phyloP scores from a whole-genome alignment of 768 basidiomycete species.

The Serendipita vermifera region DNA sequence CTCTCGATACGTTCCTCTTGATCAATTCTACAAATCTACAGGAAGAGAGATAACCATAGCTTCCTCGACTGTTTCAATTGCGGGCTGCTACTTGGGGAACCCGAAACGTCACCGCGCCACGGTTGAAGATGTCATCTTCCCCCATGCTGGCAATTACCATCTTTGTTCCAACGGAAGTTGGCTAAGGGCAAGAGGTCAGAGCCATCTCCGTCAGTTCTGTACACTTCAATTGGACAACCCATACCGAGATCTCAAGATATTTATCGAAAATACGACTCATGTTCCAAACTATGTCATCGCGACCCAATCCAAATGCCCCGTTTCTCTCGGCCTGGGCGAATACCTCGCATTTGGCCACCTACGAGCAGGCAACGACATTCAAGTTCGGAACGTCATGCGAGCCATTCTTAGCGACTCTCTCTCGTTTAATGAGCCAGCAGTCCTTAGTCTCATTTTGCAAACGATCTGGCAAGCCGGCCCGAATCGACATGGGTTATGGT shows the following conservation, averaged over 20 bases:
- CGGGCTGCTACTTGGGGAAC: no score
- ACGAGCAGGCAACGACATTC: constrained; percentile 32
- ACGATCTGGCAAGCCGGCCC: constrained; percentile 34
- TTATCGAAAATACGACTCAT: constrained; percentile 23
- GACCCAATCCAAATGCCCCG: constrained; percentile 29
- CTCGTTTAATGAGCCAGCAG: constrained; percentile 28
- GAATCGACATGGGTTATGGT: constrained; percentile 10
- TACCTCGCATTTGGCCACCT: constrained; percentile 33
- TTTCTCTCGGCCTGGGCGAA: constrained; percentile 33
- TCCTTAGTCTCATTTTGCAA: constrained; percentile 33
- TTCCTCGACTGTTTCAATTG: no score
- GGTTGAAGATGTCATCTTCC: background rate
- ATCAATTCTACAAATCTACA: no score
- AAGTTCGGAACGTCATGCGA: constrained; percentile 41
- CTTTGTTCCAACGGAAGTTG: constrained; percentile 22
- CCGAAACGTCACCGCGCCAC: no score
- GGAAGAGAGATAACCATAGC: no score
- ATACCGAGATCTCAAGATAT: constrained; percentile 16
- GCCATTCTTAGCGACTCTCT: constrained; percentile 31
- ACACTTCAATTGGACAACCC: background rate
- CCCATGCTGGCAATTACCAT: constrained; percentile 21
- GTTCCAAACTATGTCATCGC: constrained; percentile 34
- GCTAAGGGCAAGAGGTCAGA: no score
- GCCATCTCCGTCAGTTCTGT: constrained; percentile 14
- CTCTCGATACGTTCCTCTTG: no score